These are phyloP conservation scores for Fragilariopsis cylindrus DNA, from an alignment of 108 stramenopile species.

Conservation along the genomic window DNA sequence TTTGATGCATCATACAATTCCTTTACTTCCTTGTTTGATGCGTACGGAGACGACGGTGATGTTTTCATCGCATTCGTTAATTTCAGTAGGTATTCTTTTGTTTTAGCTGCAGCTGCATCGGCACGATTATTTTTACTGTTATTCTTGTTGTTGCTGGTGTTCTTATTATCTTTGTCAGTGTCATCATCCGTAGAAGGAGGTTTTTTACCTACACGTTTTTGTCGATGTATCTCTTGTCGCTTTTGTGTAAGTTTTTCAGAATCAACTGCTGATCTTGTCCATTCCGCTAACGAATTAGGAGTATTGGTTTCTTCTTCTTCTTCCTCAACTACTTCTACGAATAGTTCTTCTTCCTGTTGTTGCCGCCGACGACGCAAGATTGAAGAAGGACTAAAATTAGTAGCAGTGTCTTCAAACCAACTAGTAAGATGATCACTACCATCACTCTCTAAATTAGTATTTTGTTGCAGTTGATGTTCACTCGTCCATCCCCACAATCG, in stretches of 20 bases:
- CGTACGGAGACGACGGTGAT: slow-evolving; percentile 46
- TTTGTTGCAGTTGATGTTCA: slow-evolving; percentile 41
- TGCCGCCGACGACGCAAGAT: not conserved
- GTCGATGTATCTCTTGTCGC: slow-evolving; percentile 40
- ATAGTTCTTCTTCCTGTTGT: not conserved
- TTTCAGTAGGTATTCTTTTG: slow-evolving; percentile 46
- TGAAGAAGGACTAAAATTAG: not conserved
- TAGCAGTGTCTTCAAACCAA: slow-evolving; percentile 26
- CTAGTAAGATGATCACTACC: slow-evolving; percentile 23
- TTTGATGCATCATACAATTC: slow-evolving; percentile 74
- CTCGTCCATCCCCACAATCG: slow-evolving; percentile 60
- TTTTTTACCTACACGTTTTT: slow-evolving; percentile 23
- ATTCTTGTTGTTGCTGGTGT: slow-evolving; percentile 13
- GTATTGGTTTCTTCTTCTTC: not conserved
- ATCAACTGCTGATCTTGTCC: slow-evolving; percentile 38
- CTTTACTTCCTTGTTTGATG: slow-evolving; percentile 56
- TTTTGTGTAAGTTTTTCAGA: slow-evolving; percentile 31
- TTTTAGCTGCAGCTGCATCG: slow-evolving; percentile 1
- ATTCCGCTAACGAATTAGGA: slow-evolving; percentile 45
- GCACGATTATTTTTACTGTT: not conserved
- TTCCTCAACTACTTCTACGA: not conserved
- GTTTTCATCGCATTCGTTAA: slow-evolving; percentile 55
- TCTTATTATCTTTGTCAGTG: not conserved
- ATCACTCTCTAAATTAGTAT: slow-evolving; percentile 26
- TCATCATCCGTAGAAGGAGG: slow-evolving; percentile 1